Base-by-base conservation (phyloP, 106 monocot genomes). In the Alisma plantagoaquatica region DNA sequence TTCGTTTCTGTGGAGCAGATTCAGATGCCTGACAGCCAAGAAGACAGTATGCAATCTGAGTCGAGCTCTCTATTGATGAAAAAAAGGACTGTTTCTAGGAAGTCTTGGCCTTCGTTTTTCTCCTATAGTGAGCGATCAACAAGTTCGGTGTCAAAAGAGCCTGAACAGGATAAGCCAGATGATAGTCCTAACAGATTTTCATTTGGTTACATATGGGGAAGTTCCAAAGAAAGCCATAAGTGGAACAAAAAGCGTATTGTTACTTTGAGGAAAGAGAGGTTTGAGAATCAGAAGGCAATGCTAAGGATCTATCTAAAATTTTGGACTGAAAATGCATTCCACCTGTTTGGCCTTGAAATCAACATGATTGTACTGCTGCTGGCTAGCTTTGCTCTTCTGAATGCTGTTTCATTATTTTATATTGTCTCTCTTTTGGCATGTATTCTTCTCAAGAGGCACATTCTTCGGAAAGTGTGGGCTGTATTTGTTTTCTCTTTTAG, bases 361-460 rank as follows among this genome's bases (percentile, higher is more conserved):
- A 88, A 81, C 61, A 96, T 96, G 94, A 73, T 84, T 68, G 73
- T 65, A 33, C 53, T 96, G 68, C 94, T 96, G 22, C 62, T 88
- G 51, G 81, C 94, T 28, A 96, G 94, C 65, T 96, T 96, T 73
- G 57, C 80, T 21, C 45, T 80, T 14, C 43, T 96, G 38, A 96
- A 96, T 84, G 80, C 62, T 33, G 51, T 96, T 28, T 96, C 94
- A 17, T 53, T 96, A 59, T 78, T 88, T 41, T 96, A 96, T 30
- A 81, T 96, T 29, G 38, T 68, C 17, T 88, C 77, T 30, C 78
- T 96, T 58, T 65, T 76, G 15, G 43, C 57, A 49, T 96, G 62
- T 46, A 88, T 96, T 64, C 69, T 96, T 70, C 54, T 96, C 60
- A 80, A 81, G 56, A 61, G 94, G 66, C 56, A 75, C 12, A 29